Conservation (phyloP, 345 rosid species). For the Citrus sinensis region DNA sequence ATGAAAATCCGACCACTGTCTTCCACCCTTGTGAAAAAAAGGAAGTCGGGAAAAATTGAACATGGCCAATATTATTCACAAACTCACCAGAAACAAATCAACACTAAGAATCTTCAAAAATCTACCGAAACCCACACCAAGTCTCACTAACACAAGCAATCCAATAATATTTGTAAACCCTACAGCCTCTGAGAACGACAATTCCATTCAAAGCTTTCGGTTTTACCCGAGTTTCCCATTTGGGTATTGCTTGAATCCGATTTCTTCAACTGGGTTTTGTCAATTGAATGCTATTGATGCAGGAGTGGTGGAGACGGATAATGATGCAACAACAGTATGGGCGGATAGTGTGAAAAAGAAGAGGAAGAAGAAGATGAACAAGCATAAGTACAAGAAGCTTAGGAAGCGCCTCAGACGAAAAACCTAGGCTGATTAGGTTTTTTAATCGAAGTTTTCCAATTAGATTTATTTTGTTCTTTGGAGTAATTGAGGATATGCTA, state of each 20-base stretch:
- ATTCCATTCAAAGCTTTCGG: slow-evolving; percentile 8
- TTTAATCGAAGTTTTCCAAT: background rate
- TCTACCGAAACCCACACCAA: slow-evolving; percentile 10
- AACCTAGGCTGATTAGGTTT: slow-evolving; percentile 20
- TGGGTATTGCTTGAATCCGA: slow-evolving; percentile 25
- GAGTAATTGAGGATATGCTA: background rate
- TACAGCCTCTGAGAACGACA: slow-evolving; percentile 1
- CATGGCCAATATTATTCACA: slow-evolving; percentile 39
- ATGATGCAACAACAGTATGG: slow-evolving; percentile 35
- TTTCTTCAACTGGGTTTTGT: slow-evolving; percentile 22
- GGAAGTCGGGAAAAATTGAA: background rate
- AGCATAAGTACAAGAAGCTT: slow-evolving; percentile 84
- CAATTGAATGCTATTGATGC: slow-evolving; percentile 6
- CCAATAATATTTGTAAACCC: slow-evolving; percentile 19
- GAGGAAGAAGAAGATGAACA: slow-evolving; percentile 98
- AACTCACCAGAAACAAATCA: slow-evolving; percentile 26
- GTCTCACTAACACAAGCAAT: background rate
- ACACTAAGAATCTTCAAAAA: slow-evolving; percentile 18
- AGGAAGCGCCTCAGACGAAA: slow-evolving; percentile 66
- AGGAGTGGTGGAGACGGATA: slow-evolving; percentile 18
- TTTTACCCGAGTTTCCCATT: slow-evolving; percentile 43
- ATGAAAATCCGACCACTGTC: background rate
- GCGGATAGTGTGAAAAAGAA: slow-evolving; percentile 95
- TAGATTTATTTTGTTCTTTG: background rate
- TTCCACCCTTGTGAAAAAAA: background rate